Conservation (phyloP, 106 monocot species). For the Dioscorea zingiberensis region DNA sequence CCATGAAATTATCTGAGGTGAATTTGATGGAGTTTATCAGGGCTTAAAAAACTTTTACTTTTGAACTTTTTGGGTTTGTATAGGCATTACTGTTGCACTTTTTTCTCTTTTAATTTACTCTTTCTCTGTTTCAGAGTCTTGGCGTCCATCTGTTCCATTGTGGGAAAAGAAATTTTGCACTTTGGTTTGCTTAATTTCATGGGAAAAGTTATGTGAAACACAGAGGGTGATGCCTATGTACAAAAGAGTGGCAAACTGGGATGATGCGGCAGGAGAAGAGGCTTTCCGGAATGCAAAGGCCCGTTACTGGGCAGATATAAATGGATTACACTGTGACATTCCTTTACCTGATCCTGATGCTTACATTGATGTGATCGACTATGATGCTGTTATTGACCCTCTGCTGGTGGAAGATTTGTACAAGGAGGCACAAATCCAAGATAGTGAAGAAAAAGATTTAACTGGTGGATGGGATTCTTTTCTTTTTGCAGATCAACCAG, state of each 20-base stretch:
- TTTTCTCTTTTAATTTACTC: neutral
- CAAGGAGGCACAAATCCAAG: neutral
- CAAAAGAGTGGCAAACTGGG: neutral
- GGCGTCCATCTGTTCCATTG: neutral
- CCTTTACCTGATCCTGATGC: constrained; percentile 13
- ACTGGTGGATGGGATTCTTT: constrained; percentile 5
- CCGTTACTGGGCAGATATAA: constrained; percentile 7
- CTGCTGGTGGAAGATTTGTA: constrained; percentile 8
- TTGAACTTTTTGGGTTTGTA: neutral
- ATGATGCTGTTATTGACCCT: constrained; percentile 8
- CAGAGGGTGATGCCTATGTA: neutral
- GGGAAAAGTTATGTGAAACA: constrained; percentile 1
- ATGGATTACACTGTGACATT: neutral
- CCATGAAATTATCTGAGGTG: neutral
- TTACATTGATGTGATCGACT: constrained; percentile 11
- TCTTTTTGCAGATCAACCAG: constrained; percentile 6
- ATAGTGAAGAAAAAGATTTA: neutral
- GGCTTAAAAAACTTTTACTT: neutral
- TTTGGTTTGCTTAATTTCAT: neutral
- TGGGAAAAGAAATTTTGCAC: constrained; percentile 11
- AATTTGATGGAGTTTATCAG: neutral
- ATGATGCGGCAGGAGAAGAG: constrained; percentile 13
- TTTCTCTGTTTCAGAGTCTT: neutral
- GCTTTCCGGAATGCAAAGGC: constrained; percentile 4
- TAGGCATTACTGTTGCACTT: neutral